A percentile compares a stretch with the other conserved stretches of the same genome.
These are phyloP conservation scores for Trematosphaeria pertusa DNA, from an alignment of 2,329 filamentous ascomycete genomes.

Conservation along the genomic window DNA sequence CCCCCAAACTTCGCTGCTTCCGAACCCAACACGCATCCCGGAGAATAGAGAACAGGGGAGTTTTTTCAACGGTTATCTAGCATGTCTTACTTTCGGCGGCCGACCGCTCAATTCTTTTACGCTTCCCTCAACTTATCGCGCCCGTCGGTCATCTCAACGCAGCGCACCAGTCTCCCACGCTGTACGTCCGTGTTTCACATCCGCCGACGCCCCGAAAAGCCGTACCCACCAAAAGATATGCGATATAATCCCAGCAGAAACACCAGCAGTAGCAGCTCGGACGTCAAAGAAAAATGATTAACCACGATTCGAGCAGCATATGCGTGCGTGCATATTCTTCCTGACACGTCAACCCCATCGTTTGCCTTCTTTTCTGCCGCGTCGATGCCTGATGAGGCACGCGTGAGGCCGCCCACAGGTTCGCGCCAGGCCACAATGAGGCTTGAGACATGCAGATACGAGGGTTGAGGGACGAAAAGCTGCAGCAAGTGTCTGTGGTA, in stretches of 20 bases:
- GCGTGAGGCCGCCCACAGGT: background rate
- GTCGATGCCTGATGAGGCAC: background rate
- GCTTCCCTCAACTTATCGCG: too few relatives aligned
- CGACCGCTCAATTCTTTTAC: background rate
- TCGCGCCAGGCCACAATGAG: conserved; percentile 10
- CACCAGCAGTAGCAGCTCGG: background rate
- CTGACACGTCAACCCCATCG: background rate
- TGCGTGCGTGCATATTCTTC: background rate
- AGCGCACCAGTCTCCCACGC: background rate
- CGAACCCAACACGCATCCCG: too few relatives aligned
- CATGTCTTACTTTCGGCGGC: background rate
- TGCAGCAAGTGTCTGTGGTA: background rate
- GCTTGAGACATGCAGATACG: conserved; percentile 24
- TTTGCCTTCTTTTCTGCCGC: conserved; percentile 1
- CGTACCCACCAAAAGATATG: too few relatives aligned
- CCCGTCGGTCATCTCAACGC: too few relatives aligned
- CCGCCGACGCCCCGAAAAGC: too few relatives aligned
- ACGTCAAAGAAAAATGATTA: background rate
- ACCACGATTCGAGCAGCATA: background rate
- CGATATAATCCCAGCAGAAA: background rate
- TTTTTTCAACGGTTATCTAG: background rate
- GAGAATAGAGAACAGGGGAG: too few relatives aligned
- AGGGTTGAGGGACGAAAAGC: background rate
- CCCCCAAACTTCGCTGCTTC: too few relatives aligned
- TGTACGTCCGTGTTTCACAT: background rate